Evolutionary conservation across 2,329 filamentous ascomycete species (phyloP), one percentile per base, ranked within the genome.

Genomic region (Arthrobotrys entomopaga): DNA sequence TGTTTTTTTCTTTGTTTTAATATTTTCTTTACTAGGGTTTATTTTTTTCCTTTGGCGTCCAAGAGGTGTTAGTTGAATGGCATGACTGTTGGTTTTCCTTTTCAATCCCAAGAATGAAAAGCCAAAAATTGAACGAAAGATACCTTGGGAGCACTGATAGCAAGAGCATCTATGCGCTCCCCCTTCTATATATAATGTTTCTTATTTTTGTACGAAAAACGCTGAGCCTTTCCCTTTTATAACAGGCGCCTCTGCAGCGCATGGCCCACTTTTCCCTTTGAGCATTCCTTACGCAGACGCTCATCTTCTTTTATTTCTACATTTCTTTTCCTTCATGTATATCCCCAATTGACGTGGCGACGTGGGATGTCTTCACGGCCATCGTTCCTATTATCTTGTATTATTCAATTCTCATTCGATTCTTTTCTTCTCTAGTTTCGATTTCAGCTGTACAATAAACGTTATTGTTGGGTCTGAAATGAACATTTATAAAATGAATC

Each of bases 291-390:
- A 71, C 26, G 66, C 56, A 49, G 38, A 58, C 42, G 57, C 46
- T 20, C 59, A 34, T n/a, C 16, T 67, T 24, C 56, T 40, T 50
- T 24, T 24, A 50, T 19, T 20, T 53, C 42, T 46, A 1, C 8
- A 43, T 46, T 60, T 59, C 46, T 42, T 43, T 72, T 61, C 20
- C 19, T 73, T 73, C 61, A 73, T 73, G 69, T 73, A 73, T 66
- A 73, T 66, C 66, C 49, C 46, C 46, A 40, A n/a, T 13, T 24
- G 7, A 16, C 24, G 24, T 42, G 29, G 20, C 13, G 43, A 48
- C 16, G 19, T 49, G 19, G 50, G 43, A 16, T 48, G 16, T n/a
- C 3, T 16, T 15, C 43, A 34, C 6, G 6, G 29, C 29, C 29
- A 34, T 34, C 29, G 10, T 5, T 10, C 29, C 29, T 34, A 40